Percentiles rank a stretch among this genome's conserved stretches.
Conservation (phyloP, 1,139 yeast species). For the Lodderomyces parapsilosis region DNA sequence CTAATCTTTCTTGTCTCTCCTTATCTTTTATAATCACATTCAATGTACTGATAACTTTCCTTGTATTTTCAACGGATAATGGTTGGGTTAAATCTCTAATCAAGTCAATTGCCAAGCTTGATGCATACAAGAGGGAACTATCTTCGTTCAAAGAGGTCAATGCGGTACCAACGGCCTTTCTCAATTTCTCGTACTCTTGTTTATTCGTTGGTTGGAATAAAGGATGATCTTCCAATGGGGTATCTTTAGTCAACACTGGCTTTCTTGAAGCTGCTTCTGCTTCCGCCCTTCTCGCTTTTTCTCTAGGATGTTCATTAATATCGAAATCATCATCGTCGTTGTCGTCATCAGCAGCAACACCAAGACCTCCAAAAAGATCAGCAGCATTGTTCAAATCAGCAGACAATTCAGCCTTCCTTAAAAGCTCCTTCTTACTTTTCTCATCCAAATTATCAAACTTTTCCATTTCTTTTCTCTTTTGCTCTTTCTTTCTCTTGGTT, state of each 20-base stretch:
- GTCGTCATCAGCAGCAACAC: slow-evolving; percentile 53
- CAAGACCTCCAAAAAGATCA: slow-evolving; percentile 82
- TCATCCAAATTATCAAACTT: slow-evolving; percentile 68
- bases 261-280: slow-evolving; percentile 36
- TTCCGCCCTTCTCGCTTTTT: slow-evolving; percentile 51
- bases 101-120: slow-evolving; percentile 78
- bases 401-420: slow-evolving; percentile 74
- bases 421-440: slow-evolving; percentile 65
- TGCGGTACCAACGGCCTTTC: slow-evolving; percentile 73
- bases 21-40: slow-evolving; percentile 81
- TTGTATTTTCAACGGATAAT: slow-evolving; percentile 72
- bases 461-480: slow-evolving; percentile 33
- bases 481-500: slow-evolving; percentile 39
- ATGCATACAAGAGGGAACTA: slow-evolving; percentile 66
- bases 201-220: slow-evolving; percentile 79
- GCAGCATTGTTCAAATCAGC: slow-evolving; percentile 93
- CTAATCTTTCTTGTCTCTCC: slow-evolving; percentile 85
- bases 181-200: slow-evolving; percentile 77
- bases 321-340: slow-evolving; percentile 32
- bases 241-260: slow-evolving; percentile 54
- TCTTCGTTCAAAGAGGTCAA: slow-evolving; percentile 63
- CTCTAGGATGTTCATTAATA: slow-evolving; percentile 62
- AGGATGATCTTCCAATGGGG: slow-evolving; percentile 73
- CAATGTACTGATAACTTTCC: slow-evolving; percentile 84
- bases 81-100: slow-evolving; percentile 84